A percentile compares a stretch with the other conserved stretches of the same genome.
Conservation (phyloP, 805 yeast genomes). For the Tetrapisispora arboricola region DNA sequence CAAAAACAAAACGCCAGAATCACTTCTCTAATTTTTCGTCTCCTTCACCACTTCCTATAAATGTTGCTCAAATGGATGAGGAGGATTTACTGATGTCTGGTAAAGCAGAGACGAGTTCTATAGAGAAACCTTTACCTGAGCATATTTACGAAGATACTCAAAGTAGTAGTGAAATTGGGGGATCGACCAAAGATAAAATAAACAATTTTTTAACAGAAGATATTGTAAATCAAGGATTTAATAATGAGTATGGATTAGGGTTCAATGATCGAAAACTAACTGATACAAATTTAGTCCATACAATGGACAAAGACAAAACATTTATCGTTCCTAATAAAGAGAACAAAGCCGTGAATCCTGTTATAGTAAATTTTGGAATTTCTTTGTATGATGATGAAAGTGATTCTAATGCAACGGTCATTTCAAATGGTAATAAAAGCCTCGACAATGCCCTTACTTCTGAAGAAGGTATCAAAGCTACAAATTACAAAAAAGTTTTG, state of each 20-base stretch:
- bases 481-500: constrained; percentile 21
- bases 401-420: background rate
- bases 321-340: too few species aligned
- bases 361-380: background rate
- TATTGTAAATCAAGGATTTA: too few species aligned
- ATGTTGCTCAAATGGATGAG: constrained; percentile 14
- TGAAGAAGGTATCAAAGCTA: background rate
- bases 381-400: constrained; percentile 1
- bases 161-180: background rate
- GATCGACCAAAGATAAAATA: too few species aligned
- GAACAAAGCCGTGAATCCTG: too few species aligned
- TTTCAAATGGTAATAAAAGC: background rate
- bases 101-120: background rate
- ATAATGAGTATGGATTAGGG: too few species aligned
- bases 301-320: too few species aligned
- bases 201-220: too few species aligned
- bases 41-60: background rate
- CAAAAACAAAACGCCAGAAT: constrained; percentile 7
- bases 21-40: constrained; percentile 5
- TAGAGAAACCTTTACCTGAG: too few species aligned
- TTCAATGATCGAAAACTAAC: too few species aligned
- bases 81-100: constrained; percentile 28
- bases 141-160: too few species aligned
- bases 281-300: too few species aligned
- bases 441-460: too few species aligned